Evolutionary conservation across 768 basidiomycete species (phyloP), one percentile per base, ranked within the genome.

Genomic region (Cubamyces sp.): DNA sequence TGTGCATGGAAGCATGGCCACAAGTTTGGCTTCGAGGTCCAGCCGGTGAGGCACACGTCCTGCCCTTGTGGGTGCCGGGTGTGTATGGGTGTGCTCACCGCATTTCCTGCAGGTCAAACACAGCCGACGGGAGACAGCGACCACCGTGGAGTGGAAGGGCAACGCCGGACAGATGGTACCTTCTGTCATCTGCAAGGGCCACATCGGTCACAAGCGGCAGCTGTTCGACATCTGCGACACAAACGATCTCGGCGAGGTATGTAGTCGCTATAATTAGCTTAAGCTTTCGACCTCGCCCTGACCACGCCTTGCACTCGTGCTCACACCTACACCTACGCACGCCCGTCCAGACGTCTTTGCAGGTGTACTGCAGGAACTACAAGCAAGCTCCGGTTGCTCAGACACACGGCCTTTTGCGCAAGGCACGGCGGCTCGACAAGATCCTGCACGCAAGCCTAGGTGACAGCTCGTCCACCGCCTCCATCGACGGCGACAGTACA

Each of bases 21-120:
- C 77, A 88, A 81, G 66, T 95, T 98, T 66, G 95, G 93, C 28
- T 97, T 99, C 74, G 96, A 98, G 77, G 84, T 98, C 42, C 89
- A 90, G 68, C 83, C 88, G 39, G 94, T 91, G 66, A 70, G 88
- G 76, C 8, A 8, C 46, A 12, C 57, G 41, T 39, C 37, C 9
- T 25, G 1, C 5, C 11, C 30, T 14, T 54, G n/a, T 30, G 47
- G 43, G 18, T 23, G 19, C 3, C 14, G 18, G 21, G 5, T 15
- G 19, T 30, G 8, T 23, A 5, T 12, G 28, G 42, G 37, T 39
- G 16, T 30, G 39, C 21, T 19, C 11, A 39, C 46, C 15, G 19
- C 15, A n/a, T 19, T 16, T 57, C 26, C 3, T 39, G 41, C 69
- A 94, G 93, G 87, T 91, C 12, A 94, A 94, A 76, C 84, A 84